Conservation (phyloP, 176 grass and related monocot genomes). For the Typha latifolia region DNA sequence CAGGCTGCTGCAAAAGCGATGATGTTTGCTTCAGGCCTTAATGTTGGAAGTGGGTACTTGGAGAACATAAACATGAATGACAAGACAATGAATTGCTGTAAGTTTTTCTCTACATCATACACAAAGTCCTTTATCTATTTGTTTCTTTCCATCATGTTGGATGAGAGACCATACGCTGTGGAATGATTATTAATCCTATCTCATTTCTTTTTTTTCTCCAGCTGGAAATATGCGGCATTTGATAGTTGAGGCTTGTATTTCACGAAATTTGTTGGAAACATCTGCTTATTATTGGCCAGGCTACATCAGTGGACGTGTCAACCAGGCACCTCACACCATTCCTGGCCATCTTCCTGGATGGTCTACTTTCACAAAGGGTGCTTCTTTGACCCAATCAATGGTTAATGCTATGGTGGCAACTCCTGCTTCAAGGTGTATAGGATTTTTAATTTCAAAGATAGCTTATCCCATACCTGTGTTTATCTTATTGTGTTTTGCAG, state of each 20-base stretch:
- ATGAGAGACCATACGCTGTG: no score
- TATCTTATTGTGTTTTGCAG: no score
- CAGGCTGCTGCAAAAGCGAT: constrained; percentile 78
- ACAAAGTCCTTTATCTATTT: background rate
- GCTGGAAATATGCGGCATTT: constrained; percentile 93
- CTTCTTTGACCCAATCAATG: constrained; percentile 57
- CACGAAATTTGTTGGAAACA: constrained; percentile 75
- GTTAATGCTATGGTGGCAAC: constrained; percentile 50
- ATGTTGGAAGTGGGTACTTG: constrained; percentile 44
- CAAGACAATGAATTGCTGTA: constrained; percentile 53
- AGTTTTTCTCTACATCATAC: constrained; percentile 23
- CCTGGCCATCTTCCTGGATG: constrained; percentile 70
- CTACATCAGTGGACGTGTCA: constrained; percentile 55
- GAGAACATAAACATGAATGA: constrained; percentile 45
- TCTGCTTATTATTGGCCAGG: constrained; percentile 87
- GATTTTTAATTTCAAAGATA: constrained; percentile 12
- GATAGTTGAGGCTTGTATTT: constrained; percentile 95
- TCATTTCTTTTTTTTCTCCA: constrained; percentile 40
- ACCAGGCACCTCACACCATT: constrained; percentile 45
- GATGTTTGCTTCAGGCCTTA: constrained; percentile 59
- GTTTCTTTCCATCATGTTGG: background rate
- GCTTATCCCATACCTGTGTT: background rate
- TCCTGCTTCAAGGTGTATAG: constrained; percentile 85
- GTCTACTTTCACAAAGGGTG: constrained; percentile 82
- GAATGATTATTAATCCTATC: background rate